phyloP scores from a whole-genome alignment of 2,329 filamentous ascomycete species.

The Colletotrichum orbiculare region DNA sequence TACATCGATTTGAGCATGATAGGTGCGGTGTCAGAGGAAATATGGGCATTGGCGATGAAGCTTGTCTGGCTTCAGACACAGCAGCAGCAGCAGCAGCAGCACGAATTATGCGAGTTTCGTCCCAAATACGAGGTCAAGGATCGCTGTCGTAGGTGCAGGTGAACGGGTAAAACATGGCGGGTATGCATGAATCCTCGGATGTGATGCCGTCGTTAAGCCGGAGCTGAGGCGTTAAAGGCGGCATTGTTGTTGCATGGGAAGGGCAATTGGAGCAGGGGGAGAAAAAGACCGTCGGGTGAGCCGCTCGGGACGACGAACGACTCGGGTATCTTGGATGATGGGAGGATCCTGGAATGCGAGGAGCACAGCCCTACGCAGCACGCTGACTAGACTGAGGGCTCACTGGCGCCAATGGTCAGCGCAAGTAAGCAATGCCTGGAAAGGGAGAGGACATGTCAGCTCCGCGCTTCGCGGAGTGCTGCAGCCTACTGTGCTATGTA shows the following conservation, averaged over 20 bases:
- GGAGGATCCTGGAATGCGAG: neutral
- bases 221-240: no score
- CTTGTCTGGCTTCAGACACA: neutral
- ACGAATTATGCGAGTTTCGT: conserved; percentile 6
- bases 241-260: neutral
- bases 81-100: conserved; percentile 1
- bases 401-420: no score
- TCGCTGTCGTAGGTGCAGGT: conserved; percentile 1
- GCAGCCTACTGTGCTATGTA: no score
- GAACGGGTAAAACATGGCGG: neutral
- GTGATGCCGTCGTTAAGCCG: conserved; percentile 9
- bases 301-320: conserved; percentile 14
- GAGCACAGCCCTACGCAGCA: conserved; percentile 16
- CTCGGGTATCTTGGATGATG: neutral
- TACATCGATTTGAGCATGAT: no score
- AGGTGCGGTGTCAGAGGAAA: neutral
- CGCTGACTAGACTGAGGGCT: no score
- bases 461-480: no score
- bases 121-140: conserved; percentile 11
- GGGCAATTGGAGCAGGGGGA: neutral
- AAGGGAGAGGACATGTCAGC: no score
- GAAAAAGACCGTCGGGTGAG: conserved; percentile 12
- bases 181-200: conserved; percentile 15
- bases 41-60: neutral
- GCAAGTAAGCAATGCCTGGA: no score